phyloP scores from a whole-genome alignment of 2,329 filamentous ascomycete genomes.

The Diaporthe sp. region DNA sequence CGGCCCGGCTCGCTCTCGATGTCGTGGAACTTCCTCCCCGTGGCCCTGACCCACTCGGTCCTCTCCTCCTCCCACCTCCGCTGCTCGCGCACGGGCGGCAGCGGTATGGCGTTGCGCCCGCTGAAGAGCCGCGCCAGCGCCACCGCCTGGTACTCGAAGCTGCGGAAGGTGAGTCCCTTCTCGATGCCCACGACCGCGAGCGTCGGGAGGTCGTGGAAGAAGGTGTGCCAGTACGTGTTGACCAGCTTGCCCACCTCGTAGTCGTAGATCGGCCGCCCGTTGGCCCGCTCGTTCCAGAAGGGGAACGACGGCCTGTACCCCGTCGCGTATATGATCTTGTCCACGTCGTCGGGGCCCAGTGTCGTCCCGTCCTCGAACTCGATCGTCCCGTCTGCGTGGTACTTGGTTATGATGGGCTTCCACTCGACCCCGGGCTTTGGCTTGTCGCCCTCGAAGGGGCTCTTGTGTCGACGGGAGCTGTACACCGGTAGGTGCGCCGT shows the following conservation, averaged over 20 bases:
- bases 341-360: slow-evolving; percentile 49
- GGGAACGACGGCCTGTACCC: slow-evolving; percentile 59
- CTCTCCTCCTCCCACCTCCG: slow-evolving; percentile 60
- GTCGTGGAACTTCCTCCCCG: slow-evolving; percentile 63
- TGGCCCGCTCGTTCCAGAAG: slow-evolving; percentile 61
- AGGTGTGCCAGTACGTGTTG: slow-evolving; percentile 65
- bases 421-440: slow-evolving; percentile 63
- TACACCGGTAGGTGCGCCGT: slow-evolving; percentile 59
- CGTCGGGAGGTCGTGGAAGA: slow-evolving; percentile 60
- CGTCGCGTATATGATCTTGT: slow-evolving; percentile 57
- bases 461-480: slow-evolving; percentile 62
- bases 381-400: slow-evolving; percentile 56
- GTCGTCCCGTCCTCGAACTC: slow-evolving; percentile 54
- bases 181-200: slow-evolving; percentile 66
- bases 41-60: slow-evolving; percentile 44
- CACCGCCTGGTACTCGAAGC: slow-evolving; percentile 69
- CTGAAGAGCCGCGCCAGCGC: slow-evolving; percentile 64
- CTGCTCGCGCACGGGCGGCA: slow-evolving; percentile 57
- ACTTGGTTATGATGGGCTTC: slow-evolving; percentile 65
- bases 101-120: slow-evolving; percentile 51
- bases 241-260: slow-evolving; percentile 59
- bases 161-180: slow-evolving; percentile 63
- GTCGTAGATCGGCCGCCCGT: slow-evolving; percentile 63
- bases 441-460: slow-evolving; percentile 62
- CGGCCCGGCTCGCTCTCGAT: slow-evolving; percentile 62